Base-by-base conservation (phyloP, 2,329 filamentous ascomycete species). In the Trichocomaceae sp. region DNA sequence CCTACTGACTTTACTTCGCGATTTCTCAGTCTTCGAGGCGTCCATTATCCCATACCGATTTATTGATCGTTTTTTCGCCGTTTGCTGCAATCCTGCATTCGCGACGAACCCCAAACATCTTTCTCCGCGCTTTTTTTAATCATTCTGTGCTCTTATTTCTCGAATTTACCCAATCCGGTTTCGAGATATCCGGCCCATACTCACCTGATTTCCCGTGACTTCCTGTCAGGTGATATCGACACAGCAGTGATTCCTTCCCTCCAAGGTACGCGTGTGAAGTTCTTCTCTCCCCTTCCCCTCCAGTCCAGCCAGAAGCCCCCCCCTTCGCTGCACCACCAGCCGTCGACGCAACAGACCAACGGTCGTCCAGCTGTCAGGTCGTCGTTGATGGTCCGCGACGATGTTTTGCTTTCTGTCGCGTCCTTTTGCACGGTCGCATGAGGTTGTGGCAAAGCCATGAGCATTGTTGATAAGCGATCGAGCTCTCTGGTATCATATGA, bases 201-300 rank as follows among this genome's bases (percentile, higher is more conserved):
- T 55, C 45, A 56, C 54, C 54, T 56, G 50, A 52, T 56, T 58
- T 58, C 57, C 54, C 67, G 70, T 72, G 70, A 72, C 70, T 70
- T 72, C 61, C 62, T 68, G 70, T 72, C 70, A 72, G 69, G 69
- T 72, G 70, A 72, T 72, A 72, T 63, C 51, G 47, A 50, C 22
- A 37, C 50, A 39, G 35, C 37, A 48, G 42, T 8, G 23, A 31
- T 41, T 46, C 35, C 49, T 37, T 42, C 23, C 23, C 7, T 26
- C 35, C 13, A 56, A 52, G 50, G 54, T 56, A 52, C 54, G 54
- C 39, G 23, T 33, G 22, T 26, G 13, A 31, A 44, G 45, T 10
- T 20, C 26, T 12, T 33, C 55, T 53, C 50, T 44, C 55, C 50
- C 50, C 50, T 41, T 50, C 50, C 26, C n/a, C n/a, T n/a, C n/a